Evolutionary conservation across 441 rosid species (phyloP).

Genomic region (Capsella rubella): DNA sequence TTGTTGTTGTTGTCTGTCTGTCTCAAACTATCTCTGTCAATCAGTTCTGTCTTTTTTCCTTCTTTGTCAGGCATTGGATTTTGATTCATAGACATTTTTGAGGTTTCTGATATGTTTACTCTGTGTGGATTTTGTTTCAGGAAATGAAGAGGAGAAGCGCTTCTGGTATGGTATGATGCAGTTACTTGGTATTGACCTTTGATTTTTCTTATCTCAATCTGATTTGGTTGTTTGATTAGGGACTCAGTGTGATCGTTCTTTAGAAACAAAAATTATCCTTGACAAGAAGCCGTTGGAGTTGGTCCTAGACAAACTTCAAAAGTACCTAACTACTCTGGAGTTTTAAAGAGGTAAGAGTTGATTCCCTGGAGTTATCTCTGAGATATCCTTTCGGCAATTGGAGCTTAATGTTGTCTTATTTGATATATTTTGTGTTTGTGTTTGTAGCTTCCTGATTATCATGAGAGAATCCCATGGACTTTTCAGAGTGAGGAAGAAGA

Average conservation of each 20-base stretch:
- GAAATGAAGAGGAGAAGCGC: slow-evolving; percentile 58
- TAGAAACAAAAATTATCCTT: slow-evolving; percentile 64
- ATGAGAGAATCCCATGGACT: slow-evolving; percentile 93
- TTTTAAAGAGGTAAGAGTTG: slow-evolving; percentile 53
- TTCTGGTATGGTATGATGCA: slow-evolving; percentile 55
- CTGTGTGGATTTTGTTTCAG: slow-evolving; percentile 54
- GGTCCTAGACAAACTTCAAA: slow-evolving; percentile 91
- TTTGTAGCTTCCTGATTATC: slow-evolving; percentile 91
- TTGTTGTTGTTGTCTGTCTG: slow-evolving; percentile 21
- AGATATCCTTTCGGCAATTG: background rate
- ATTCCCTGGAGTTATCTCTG: background rate
- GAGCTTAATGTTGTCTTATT: slow-evolving; percentile 6
- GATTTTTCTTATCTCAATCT: background rate
- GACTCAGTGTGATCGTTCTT: slow-evolving; percentile 49
- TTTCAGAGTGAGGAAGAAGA: slow-evolving; percentile 75
- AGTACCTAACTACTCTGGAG: slow-evolving; percentile 47
- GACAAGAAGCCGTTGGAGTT: slow-evolving; percentile 78
- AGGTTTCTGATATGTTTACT: slow-evolving; percentile 31
- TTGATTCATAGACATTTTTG: slow-evolving; percentile 12
- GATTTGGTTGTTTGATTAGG: slow-evolving; percentile 50
- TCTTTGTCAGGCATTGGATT: slow-evolving; percentile 12
- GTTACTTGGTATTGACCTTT: slow-evolving; percentile 29
- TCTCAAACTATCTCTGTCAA: slow-evolving; percentile 37
- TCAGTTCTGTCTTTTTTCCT: background rate
- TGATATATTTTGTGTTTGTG: background rate